Conservation (phyloP, 163 green algal species). For the Prototheca wickerhamii region DNA sequence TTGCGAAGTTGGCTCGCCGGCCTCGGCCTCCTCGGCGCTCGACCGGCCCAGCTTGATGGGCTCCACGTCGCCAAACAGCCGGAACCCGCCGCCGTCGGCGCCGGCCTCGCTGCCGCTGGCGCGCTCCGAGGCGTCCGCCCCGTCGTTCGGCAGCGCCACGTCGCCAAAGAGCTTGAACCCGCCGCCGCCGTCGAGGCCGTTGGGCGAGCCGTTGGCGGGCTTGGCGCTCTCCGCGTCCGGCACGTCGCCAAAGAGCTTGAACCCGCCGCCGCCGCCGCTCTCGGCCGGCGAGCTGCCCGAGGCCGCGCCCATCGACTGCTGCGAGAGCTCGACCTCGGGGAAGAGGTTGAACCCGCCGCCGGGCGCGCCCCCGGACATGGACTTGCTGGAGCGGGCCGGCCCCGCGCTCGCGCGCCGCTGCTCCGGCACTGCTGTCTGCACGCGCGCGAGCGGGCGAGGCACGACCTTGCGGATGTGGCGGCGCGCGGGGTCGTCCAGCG, state of each 20-base stretch:
- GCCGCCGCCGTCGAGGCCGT: not conserved
- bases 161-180: not conserved
- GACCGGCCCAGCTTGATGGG: not conserved
- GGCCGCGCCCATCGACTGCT: not conserved
- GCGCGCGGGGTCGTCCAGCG: not conserved
- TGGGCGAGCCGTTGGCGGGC: not conserved
- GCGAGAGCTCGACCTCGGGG: not conserved
- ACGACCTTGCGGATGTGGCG: not conserved
- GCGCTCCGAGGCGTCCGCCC: not conserved
- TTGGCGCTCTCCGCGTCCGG: too few species aligned
- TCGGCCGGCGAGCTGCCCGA: not conserved
- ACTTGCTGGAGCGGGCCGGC: not conserved
- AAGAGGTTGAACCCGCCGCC: not conserved
- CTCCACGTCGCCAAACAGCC: not conserved
- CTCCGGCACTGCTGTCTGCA: not conserved
- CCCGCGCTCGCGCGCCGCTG: not conserved
- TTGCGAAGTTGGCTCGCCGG: too few species aligned
- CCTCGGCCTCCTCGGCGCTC: too few species aligned
- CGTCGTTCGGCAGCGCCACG: too few species aligned
- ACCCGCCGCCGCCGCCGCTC: not conserved
- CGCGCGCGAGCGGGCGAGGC: not conserved
- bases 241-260: constrained; percentile 16
- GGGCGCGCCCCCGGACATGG: not conserved
- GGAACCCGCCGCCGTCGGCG: constrained; percentile 8
- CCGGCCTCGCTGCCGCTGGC: too few species aligned